Conservation (phyloP, 1,139 yeast species). For the Protomyces gravidus region DNA sequence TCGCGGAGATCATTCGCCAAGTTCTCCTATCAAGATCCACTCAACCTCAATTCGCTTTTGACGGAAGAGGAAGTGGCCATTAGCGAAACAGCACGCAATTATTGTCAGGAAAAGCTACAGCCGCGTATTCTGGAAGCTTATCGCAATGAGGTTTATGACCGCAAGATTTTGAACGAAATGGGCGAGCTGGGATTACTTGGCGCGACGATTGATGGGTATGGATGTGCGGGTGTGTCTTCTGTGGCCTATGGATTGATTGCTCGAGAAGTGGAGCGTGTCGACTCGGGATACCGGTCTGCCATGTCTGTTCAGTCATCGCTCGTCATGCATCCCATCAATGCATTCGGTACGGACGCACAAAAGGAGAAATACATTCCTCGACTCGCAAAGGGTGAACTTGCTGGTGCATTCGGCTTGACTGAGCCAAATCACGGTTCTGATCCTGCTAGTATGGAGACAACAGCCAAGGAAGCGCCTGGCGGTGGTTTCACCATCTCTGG, state of each 20-base stretch:
- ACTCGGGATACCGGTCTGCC: conserved; percentile 48
- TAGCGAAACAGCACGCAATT: conserved; percentile 43
- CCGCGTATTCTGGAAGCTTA: conserved; percentile 46
- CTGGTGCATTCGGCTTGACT: conserved; percentile 48
- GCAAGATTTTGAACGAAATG: conserved; percentile 39
- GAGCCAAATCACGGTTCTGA: conserved; percentile 49
- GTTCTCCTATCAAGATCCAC: conserved; percentile 38
- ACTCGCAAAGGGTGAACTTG: conserved; percentile 46
- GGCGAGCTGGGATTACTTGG: conserved; percentile 48
- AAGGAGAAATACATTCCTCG: conserved; percentile 45
- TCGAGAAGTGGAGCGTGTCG: conserved; percentile 47
- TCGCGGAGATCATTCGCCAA: conserved; percentile 9
- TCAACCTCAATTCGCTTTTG: conserved; percentile 41
- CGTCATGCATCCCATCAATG: conserved; percentile 47
- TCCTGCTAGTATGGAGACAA: conserved; percentile 48
- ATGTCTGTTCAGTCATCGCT: conserved; percentile 49
- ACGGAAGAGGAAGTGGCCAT: conserved; percentile 47
- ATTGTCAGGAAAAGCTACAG: conserved; percentile 43
- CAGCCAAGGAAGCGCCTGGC: conserved; percentile 43
- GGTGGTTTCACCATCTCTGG: conserved; percentile 46
- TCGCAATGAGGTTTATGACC: conserved; percentile 44
- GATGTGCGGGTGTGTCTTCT: conserved; percentile 46
- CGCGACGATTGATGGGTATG: conserved; percentile 46
- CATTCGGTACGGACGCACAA: conserved; percentile 45
- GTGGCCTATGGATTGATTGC: conserved; percentile 47